A percentile compares a stretch with the other conserved stretches of the same genome.
Conservation (phyloP, 2,329 filamentous ascomycete species). For the Colletotrichum kahawae region DNA sequence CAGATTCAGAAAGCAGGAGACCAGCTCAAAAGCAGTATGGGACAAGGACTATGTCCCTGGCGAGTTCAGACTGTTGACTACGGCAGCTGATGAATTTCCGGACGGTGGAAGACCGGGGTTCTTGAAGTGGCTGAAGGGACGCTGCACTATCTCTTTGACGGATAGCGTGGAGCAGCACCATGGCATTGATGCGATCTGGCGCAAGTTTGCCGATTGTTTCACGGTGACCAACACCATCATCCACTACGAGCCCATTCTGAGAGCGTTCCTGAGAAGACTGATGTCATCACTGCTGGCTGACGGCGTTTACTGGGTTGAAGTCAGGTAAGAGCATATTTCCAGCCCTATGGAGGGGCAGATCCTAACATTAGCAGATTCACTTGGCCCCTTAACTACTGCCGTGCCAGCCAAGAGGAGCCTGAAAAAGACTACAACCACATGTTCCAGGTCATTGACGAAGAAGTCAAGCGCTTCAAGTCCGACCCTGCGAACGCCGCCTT, state of each 20-base stretch:
- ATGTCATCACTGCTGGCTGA: conserved; percentile 71
- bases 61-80: conserved; percentile 55
- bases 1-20: conserved; percentile 49
- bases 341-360: background rate
- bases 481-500: conserved; percentile 64
- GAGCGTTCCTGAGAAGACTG: conserved; percentile 70
- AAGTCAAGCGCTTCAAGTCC: conserved; percentile 72
- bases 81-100: conserved; percentile 73
- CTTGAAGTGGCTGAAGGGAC: conserved; percentile 70
- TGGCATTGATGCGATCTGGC: conserved; percentile 80
- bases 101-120: conserved; percentile 70
- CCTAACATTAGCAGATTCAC: conserved; percentile 50
- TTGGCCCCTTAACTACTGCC: conserved; percentile 70
- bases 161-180: conserved; percentile 78
- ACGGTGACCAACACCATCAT: conserved; percentile 70
- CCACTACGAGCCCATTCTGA: conserved; percentile 83
- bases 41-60: conserved; percentile 59
- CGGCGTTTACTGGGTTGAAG: conserved; percentile 78
- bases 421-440: conserved; percentile 69
- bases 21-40: conserved; percentile 58
- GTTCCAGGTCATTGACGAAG: conserved; percentile 73
- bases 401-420: conserved; percentile 60
- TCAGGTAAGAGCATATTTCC: conserved; percentile 44
- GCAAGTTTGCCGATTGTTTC: conserved; percentile 74
- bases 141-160: conserved; percentile 69